Conservation (phyloP, 768 basidiomycete species). For the Lactarius indigo region DNA sequence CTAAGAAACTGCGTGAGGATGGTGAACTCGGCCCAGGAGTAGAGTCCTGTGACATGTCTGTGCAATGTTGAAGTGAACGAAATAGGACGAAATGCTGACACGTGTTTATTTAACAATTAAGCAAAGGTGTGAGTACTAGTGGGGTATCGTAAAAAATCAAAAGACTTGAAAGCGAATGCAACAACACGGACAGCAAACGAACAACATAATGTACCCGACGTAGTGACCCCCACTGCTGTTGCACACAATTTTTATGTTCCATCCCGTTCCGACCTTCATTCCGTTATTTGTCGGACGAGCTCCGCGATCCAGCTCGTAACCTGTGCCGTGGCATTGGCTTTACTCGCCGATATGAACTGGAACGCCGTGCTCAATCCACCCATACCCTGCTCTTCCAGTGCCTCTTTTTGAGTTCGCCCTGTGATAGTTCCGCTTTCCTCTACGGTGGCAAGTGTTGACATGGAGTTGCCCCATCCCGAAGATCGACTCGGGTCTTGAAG, state of each 20-base stretch:
- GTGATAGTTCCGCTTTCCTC: conserved; percentile 47
- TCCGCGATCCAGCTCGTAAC: conserved; percentile 76
- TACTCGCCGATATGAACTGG: conserved; percentile 55
- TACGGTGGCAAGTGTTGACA: conserved; percentile 59
- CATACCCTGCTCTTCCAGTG: conserved; percentile 71
- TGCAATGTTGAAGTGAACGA: background rate
- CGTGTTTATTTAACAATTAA: conserved; percentile 16
- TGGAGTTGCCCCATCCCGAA: conserved; percentile 48
- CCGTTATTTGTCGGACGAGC: conserved; percentile 50
- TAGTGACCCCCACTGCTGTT: background rate
- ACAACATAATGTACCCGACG: conserved; percentile 10
- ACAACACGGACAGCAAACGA: conserved; percentile 18
- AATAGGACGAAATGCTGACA: background rate
- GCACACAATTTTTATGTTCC: conserved; percentile 10
- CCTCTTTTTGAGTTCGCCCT: conserved; percentile 50
- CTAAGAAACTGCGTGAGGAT: conserved; percentile 31
- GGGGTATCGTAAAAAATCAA: conserved; percentile 23
- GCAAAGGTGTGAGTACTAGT: conserved; percentile 6
- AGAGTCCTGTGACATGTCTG: conserved; percentile 7
- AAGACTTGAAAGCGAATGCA: conserved; percentile 14
- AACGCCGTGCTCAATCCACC: conserved; percentile 70
- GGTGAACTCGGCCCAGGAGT: conserved; percentile 30
- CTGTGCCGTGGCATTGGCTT: conserved; percentile 43
- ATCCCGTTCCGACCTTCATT: conserved; percentile 31
- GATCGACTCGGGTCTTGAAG: conserved; percentile 50